These are phyloP conservation scores for Lithohypha guttulata DNA, from an alignment of 2,329 filamentous ascomycete genomes.

Conservation along the genomic window DNA sequence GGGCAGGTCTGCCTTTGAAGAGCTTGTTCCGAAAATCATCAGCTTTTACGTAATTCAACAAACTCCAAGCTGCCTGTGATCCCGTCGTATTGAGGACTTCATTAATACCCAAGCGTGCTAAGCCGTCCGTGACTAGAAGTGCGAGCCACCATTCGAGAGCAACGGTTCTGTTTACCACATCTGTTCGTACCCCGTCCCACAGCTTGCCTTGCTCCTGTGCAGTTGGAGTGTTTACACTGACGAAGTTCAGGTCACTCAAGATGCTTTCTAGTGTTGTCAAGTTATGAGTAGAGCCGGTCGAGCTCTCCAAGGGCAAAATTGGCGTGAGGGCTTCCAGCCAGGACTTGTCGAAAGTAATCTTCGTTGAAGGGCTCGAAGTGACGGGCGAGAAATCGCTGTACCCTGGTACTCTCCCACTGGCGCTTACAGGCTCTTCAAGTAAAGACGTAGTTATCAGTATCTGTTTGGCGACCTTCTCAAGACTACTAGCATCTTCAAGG, in stretches of 20 bases:
- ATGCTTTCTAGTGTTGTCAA: background rate
- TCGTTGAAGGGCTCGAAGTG: background rate
- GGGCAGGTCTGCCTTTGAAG: background rate
- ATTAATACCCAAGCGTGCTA: slow-evolving; percentile 4
- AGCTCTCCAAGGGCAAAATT: background rate
- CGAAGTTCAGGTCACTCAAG: background rate
- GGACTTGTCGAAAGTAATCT: background rate
- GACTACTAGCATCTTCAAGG: background rate
- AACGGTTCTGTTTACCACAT: slow-evolving; percentile 7
- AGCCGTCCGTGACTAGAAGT: slow-evolving; percentile 4
- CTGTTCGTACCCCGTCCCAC: slow-evolving; percentile 2
- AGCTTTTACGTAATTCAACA: background rate
- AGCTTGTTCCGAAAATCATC: slow-evolving; percentile 6
- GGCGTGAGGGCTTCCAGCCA: background rate
- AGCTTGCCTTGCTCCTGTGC: background rate
- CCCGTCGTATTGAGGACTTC: background rate
- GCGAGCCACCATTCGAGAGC: slow-evolving; percentile 8
- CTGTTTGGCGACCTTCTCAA: background rate
- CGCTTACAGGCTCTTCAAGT: background rate
- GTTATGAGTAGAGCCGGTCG: background rate
- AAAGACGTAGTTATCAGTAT: background rate
- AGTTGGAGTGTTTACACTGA: background rate
- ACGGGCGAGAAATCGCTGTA: slow-evolving; percentile 1
- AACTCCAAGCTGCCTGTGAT: slow-evolving; percentile 1
- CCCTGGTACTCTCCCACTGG: background rate